Evolutionary conservation across 1,284 basidiomycete genomes (phyloP).

Genomic region (Ceratobasidium sp.): DNA sequence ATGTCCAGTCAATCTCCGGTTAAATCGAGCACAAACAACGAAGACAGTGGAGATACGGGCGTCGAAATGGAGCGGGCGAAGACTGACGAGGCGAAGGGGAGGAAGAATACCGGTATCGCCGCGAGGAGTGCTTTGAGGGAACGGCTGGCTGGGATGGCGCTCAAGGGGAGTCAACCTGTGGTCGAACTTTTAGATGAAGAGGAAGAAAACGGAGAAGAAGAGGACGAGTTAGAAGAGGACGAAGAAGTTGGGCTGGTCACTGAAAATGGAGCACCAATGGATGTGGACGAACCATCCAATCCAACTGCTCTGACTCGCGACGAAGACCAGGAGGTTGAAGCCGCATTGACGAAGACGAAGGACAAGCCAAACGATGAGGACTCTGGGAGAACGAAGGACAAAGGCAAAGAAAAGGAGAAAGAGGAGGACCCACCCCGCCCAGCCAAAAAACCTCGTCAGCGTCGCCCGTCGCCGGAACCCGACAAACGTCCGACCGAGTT

Average conservation of each 20-base stretch:
- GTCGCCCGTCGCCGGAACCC: conserved; percentile 18
- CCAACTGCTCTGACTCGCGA: no score
- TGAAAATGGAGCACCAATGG: conserved; percentile 43
- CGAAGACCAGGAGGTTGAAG: background rate
- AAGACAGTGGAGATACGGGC: no score
- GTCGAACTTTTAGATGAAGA: conserved; percentile 52
- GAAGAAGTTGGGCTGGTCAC: background rate
- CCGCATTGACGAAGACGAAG: background rate
- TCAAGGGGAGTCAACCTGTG: conserved; percentile 61
- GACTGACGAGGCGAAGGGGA: no score
- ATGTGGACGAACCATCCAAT: conserved; percentile 45
- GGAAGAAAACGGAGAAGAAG: conserved; percentile 45
- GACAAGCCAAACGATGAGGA: conserved; percentile 3
- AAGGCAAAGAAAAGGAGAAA: conserved; percentile 6
- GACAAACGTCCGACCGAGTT: conserved; percentile 30
- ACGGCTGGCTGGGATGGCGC: conserved; percentile 68
- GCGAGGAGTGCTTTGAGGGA: conserved; percentile 62
- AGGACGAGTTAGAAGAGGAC: conserved; percentile 45
- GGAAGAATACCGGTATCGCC: conserved; percentile 48
- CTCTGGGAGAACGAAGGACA: background rate
- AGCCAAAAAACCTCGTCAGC: conserved; percentile 33
- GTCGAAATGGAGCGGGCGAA: no score
- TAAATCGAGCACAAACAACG: background rate
- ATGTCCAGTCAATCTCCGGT: conserved; percentile 1
- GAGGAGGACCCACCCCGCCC: conserved; percentile 3